A percentile compares a stretch with the other conserved stretches of the same genome.
These are phyloP conservation scores for Candida pseudocylindracea DNA, from an alignment of 1,139 yeast genomes.

Conservation along the genomic window DNA sequence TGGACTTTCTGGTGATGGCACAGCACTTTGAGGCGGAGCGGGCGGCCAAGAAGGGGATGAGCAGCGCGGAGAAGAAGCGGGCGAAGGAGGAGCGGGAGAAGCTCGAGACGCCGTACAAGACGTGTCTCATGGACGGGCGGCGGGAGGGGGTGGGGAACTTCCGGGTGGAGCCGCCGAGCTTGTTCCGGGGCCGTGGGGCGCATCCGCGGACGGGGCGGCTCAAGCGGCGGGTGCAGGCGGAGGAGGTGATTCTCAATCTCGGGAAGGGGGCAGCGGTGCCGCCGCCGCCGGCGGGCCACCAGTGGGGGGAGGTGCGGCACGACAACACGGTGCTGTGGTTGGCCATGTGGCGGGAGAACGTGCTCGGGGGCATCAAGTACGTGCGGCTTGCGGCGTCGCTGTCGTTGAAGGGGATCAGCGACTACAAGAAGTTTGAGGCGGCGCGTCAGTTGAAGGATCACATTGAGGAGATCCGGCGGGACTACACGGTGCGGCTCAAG, in stretches of 20 bases:
- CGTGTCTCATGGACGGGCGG: conserved; percentile 67
- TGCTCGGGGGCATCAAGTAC: conserved; percentile 63
- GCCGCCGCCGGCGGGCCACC: conserved; percentile 66
- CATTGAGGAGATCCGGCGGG: conserved; percentile 52
- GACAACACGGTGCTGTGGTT: conserved; percentile 90
- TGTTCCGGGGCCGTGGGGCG: conserved; percentile 91
- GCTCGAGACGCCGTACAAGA: conserved; percentile 61
- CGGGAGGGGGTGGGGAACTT: conserved; percentile 87
- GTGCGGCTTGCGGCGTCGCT: conserved; percentile 86
- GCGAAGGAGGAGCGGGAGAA: conserved; percentile 52
- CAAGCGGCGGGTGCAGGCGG: conserved; percentile 67
- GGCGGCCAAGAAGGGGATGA: conserved; percentile 47
- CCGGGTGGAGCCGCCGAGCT: conserved; percentile 87
- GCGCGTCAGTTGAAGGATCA: conserved; percentile 66
- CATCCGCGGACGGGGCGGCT: conserved; percentile 91
- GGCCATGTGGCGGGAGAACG: conserved; percentile 94
- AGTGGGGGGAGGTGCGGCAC: conserved; percentile 78
- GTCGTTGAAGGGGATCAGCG: conserved; percentile 78
- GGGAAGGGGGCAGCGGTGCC: conserved; percentile 59
- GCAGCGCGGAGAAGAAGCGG: conserved; percentile 51
- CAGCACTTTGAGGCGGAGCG: conserved; percentile 49
- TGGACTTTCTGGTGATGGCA: conserved; percentile 62
- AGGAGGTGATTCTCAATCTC: conserved; percentile 69
- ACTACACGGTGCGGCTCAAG: conserved; percentile 49
- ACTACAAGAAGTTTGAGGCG: conserved; percentile 78